Evolutionary conservation across 371 early-diverging fungal genomes (phyloP), one percentile per base, ranked within the genome.

Genomic region (Lichtheimia corymbifera): DNA sequence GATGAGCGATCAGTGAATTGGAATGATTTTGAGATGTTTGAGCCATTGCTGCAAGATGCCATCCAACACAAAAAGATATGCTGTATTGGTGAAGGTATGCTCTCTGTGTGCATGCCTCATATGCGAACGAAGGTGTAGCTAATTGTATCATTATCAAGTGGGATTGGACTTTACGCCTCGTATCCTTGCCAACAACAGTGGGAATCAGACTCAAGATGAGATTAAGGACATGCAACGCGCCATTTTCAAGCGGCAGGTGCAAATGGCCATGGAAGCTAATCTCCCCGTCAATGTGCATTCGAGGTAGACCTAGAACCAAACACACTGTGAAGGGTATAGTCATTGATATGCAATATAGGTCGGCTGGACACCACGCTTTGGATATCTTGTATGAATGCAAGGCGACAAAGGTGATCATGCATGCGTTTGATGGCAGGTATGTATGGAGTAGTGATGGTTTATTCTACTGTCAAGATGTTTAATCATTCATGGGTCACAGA

Each of bases 211-310:
- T 3, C 72, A 58, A 42, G 82, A 83, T 12, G 67, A 77, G 35
- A 50, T 74, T 22, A 87, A 83, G 58, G 67, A 76, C 0, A 67
- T 72, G 15, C 91, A 89, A 62, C 71, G 78, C 6, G 57, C 71
- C 22, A 80, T 86, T 12, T 89, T 90, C 63, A 61, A 65, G 9
- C 62, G 63, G 17, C 91, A 89, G 57, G 63, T 84, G 12, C 61
- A 67, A 17, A 50, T 85, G 45, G 88, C 91, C 0, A 70, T 77
- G 28, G 66, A 71, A 28, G 72, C 76, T 22, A 61, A 69, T 57
- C 70, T 91, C 4, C 83, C 88, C 0, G 61, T 91, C 35, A 88
- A 88, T 64, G 87, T 89, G 3, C 91, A 89, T 68, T 88, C 89
- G 7, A 73, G 89, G 58, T 69, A 58, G 44, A 41, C 6, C 2